phyloP scores from a whole-genome alignment of 768 basidiomycete genomes.

The Tephrocybe sp. region DNA sequence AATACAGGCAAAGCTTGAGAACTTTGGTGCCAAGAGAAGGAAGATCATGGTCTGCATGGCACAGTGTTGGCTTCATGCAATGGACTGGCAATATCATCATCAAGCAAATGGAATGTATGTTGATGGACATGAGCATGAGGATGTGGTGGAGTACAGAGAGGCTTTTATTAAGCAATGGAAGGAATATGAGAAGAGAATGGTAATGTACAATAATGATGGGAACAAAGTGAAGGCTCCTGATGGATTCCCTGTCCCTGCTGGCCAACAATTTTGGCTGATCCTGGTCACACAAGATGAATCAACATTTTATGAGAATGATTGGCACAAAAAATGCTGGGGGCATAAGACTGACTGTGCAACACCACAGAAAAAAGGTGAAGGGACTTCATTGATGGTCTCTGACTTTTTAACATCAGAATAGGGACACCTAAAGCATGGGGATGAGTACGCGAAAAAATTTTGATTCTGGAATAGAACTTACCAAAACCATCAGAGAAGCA shows the following conservation, averaged over 20 bases:
- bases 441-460: constrained; percentile 5
- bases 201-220: constrained; percentile 27
- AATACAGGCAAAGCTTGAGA: too few species aligned
- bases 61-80: constrained; percentile 29
- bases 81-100: constrained; percentile 29
- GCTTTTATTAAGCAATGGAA: constrained; percentile 24
- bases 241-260: constrained; percentile 20
- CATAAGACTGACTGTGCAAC: constrained; percentile 10
- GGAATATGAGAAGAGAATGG: constrained; percentile 23
- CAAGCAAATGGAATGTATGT: constrained; percentile 34
- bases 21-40: constrained; percentile 8
- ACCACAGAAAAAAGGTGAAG: constrained; percentile 29
- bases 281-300: constrained; percentile 7
- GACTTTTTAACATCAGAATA: constrained; percentile 29
- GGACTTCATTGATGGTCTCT: constrained; percentile 29
- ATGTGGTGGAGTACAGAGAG: constrained; percentile 34
- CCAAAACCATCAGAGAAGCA: constrained; percentile 13
- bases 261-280: not conserved
- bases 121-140: constrained; percentile 37
- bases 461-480: not conserved
- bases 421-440: constrained; percentile 15
- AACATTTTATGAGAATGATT: constrained; percentile 30
- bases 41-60: constrained; percentile 27
- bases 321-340: constrained; percentile 20
- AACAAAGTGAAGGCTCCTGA: constrained; percentile 11